Evolutionary conservation across 164 flowering plant species (phyloP), one percentile per base, ranked within the genome.

Genomic region (Buxus sempervirens): DNA sequence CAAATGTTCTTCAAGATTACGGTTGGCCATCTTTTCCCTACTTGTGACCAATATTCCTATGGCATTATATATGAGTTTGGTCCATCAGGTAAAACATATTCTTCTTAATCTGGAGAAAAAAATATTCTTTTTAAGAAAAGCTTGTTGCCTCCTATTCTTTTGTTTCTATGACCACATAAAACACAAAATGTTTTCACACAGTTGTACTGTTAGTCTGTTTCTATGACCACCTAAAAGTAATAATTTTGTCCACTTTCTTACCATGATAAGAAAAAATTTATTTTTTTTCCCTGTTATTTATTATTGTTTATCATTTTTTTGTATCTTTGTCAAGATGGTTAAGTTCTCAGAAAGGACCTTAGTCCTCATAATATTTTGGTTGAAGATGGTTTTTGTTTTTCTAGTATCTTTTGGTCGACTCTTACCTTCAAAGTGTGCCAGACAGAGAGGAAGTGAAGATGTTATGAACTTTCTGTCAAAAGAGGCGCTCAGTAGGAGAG

Each of bases 391-490:
- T 41, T 25, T 55, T 55, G 4, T n/a, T 32, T 41, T 18, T 22
- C 13, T 45, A 15, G 14, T 32, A 2, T 67, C 45, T 38, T 55
- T 41, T 58, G 62, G 27, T 71, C 63, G 76, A 62, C 72, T 66
- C 70, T 68, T 63, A 70, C 60, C 53, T 64, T 15, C 21, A n/a
- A 63, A 65, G 27, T 56, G 21, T 76, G 75, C 63, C 74, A 57
- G 70, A 67, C 84, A 95, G 98, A 90, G 97, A 77, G 98, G 98
- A 74, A 81, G 93, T 70, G 97, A 92, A 81, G 97, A 95, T 82
- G 96, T 83, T 16, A 92, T 89, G 93, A 79, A 83, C 62, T 86
- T 82, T 71, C 82, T 95, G 45, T 78, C 97, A 5, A 71, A 70
- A 61, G 93, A 88, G 78, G 96, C 91, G 12, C 41, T 20, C 9